Evolutionary conservation across 1,284 basidiomycete species (phyloP), one percentile per base, ranked within the genome.

Genomic region (Vanrija humicola): DNA sequence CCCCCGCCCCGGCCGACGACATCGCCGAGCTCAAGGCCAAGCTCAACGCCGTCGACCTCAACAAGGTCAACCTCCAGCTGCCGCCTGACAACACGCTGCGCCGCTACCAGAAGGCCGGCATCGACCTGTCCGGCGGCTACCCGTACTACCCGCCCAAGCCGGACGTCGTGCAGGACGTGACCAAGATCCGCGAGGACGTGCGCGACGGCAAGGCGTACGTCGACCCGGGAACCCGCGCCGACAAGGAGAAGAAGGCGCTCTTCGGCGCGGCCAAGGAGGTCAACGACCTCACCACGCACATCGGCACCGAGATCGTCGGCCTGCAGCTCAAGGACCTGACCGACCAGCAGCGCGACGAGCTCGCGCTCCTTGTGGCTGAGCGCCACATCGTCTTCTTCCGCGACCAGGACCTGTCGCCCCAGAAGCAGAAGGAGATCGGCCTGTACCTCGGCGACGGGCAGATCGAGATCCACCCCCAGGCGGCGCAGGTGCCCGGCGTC

Each of bases 401-500:
- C 38, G 65, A 70, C 55, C 70, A 70, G 43, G 67, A 72, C 42
- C 23, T 69, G 18, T 65, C 67, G 25, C 66, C 65, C 2, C 64
- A 67, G 47, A 34, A 59, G 26, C 66, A 68, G 49, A 52, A 53
- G 25, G 54, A 55, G 18, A 62, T 70, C 38, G 69, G 68, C 21
- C 26, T 57, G 4, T 70, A 71, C 61, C 61, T 70, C 38, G 69
- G 69, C 39, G 59, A 64, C 34, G 63, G 68, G 15, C 61, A 61
- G 51, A 58, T 69, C 39, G 53, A 88, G 86, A 64, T 86, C 87
- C 72, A 87, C 82, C 70, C 81, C 83, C 18, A 88, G 88, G 63
- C 71, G 86, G 59, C 63, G 29, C 60, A 67, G 43, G 62, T 62
- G 8, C 61, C 60, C 15, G 58, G 56, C 9, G 54, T 58, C 38